Evolutionary conservation across 2,329 filamentous ascomycete species (phyloP), one percentile per base, ranked within the genome.

Genomic region (Aureobasidium uvarum): DNA sequence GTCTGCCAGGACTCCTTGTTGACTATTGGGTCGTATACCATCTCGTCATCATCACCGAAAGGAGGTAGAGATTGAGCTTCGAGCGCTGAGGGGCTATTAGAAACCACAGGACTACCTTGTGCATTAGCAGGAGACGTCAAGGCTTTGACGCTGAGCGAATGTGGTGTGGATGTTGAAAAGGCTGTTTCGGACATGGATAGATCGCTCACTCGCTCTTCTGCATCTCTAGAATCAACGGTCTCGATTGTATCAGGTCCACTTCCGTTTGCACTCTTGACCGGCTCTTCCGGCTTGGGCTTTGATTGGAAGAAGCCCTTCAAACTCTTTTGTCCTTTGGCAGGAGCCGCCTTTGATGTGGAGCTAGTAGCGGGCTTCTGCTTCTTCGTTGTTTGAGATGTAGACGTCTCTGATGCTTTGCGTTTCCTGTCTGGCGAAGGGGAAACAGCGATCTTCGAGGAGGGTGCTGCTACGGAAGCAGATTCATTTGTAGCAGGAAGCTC

Each of bases 1-100:
- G 89, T 92, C 5, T 86, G 88, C 95, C 95, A 98, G 25, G 89
- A 89, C 72, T 95, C 89, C 74, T 91, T 94, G 52, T 85, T 84
- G 67, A 85, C 82, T 58, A 92, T 86, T 0, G 89, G 88, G 70
- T 93, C 90, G 67, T 89, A 81, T 1, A 85, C 80, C 65, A 76
- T 81, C 10, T 77, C 80, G 66, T 74, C 72, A 33, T 75, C 72
- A 55, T 72, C 70, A 38, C 69, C 58, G 2, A 55, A 62, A 31
- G 48, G 64, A 10, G 52, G 58, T 18, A 33, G 28, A 33, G 31
- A 14, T 33, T 68, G 33, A 31, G 67, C 20, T 3, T 58, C 65
- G 11, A 52, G 48, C 23, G 68, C 60, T 48, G 45, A 16, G 36
- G 28, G 28, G 3, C 43, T 56, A 18, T 55, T 25, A 25, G 43